Evolutionary conservation across 2,329 filamentous ascomycete species (phyloP).

Genomic region (Aspergillus calidoustus): DNA sequence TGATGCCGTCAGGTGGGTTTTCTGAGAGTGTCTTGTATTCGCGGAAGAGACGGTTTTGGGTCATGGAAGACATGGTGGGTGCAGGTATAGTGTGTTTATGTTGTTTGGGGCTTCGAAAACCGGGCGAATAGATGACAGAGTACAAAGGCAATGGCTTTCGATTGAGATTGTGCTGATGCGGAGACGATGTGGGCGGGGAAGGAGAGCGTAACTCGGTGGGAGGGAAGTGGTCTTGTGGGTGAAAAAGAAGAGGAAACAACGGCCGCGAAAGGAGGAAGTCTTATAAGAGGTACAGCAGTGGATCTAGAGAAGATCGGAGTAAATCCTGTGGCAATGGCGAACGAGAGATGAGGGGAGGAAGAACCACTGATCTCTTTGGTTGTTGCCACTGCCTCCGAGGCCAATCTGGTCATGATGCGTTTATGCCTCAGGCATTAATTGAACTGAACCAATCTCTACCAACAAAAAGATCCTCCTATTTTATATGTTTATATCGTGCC

Average conservation of each 20-base stretch:
- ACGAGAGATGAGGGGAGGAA: not conserved
- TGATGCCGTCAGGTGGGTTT: conserved; percentile 97
- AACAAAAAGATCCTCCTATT: not conserved
- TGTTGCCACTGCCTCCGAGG: conserved; percentile 7
- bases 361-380: not conserved
- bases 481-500: not conserved
- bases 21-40: conserved; percentile 95
- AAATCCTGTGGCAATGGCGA: conserved; percentile 3
- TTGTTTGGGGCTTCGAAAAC: not conserved
- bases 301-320: not conserved
- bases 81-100: not conserved
- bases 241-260: not conserved
- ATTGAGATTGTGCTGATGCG: not conserved
- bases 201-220: not conserved
- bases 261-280: not conserved
- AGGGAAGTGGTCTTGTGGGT: not conserved
- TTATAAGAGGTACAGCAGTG: not conserved
- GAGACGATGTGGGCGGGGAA: conserved; percentile 1
- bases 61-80: conserved; percentile 51
- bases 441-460: not conserved
- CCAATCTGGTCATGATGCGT: not conserved
- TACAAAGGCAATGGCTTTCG: not conserved
- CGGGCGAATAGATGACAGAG: not conserved
- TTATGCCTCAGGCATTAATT: conserved; percentile 21
- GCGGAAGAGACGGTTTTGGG: conserved; percentile 81